These are phyloP conservation scores for Coffea humblotiana DNA, from an alignment of 305 asterid species.

Conservation along the genomic window DNA sequence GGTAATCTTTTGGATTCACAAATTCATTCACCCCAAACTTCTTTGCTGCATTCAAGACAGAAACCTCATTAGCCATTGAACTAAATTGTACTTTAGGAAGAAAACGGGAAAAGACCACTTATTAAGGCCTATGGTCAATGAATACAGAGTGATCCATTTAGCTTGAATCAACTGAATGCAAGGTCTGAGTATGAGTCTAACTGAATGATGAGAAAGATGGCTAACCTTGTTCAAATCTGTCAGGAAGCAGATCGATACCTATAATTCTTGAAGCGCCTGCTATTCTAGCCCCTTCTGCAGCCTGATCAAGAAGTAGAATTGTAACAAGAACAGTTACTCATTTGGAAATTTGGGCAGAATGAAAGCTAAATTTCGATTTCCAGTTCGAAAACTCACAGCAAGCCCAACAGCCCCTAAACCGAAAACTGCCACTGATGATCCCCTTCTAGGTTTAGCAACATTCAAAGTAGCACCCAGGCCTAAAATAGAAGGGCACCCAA, in stretches of 20 bases:
- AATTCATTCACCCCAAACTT: constrained; percentile 79
- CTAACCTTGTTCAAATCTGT: constrained; percentile 55
- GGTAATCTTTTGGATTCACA: constrained; percentile 73
- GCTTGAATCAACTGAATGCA: neutral
- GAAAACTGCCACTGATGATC: constrained; percentile 74
- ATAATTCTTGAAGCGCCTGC: constrained; percentile 75
- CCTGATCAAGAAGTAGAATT: constrained; percentile 36
- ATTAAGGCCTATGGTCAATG: neutral
- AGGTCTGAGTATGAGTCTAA: neutral
- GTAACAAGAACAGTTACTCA: neutral
- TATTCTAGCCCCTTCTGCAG: constrained; percentile 88
- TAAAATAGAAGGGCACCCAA: constrained; percentile 11
- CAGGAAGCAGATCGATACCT: constrained; percentile 65
- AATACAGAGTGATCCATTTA: neutral
- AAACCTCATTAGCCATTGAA: neutral
- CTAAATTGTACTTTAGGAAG: neutral
- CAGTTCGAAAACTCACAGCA: constrained; percentile 53
- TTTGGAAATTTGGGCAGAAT: neutral
- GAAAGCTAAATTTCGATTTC: neutral
- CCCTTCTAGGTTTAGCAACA: constrained; percentile 74
- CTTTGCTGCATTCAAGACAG: constrained; percentile 50
- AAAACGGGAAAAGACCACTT: neutral
- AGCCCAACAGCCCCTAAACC: constrained; percentile 90
- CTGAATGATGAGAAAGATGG: neutral
- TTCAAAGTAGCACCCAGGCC: constrained; percentile 85